A percentile compares a stretch with the other conserved stretches of the same genome.
These are phyloP conservation scores for Diaporthe sp. DNA, from an alignment of 2,329 filamentous ascomycete genomes.

Conservation along the genomic window DNA sequence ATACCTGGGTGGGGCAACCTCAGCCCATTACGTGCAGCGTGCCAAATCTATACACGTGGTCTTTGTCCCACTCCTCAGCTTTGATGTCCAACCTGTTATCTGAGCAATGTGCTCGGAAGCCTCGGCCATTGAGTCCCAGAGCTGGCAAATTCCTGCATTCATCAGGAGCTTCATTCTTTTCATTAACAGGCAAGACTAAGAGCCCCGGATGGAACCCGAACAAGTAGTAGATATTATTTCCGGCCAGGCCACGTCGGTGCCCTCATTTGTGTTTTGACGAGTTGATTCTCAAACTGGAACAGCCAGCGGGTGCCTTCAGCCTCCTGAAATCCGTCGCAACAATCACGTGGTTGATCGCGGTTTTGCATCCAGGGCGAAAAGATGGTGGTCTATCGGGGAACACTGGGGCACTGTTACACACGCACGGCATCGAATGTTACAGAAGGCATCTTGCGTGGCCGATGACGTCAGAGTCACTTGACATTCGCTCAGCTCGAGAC, in stretches of 20 bases:
- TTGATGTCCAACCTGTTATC: background rate
- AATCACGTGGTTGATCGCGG: no score
- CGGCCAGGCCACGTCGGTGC: no score
- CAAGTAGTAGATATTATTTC: background rate
- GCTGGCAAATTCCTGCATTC: background rate
- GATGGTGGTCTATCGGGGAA: no score
- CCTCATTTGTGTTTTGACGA: no score
- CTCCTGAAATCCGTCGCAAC: no score
- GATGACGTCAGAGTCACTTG: slow-evolving; percentile 20
- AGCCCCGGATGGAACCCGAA: background rate
- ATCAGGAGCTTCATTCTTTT: background rate
- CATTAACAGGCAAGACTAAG: no score
- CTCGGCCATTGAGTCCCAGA: background rate
- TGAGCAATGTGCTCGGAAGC: background rate
- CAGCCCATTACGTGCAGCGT: background rate
- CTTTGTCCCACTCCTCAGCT: background rate
- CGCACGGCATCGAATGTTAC: background rate
- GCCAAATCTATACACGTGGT: background rate
- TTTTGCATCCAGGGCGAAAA: background rate
- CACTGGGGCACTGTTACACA: no score
- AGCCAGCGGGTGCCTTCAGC: background rate
- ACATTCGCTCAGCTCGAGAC: background rate
- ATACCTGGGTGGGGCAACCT: background rate
- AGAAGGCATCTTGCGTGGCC: background rate
- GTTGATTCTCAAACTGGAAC: background rate